phyloP scores from a whole-genome alignment of 2,329 filamentous ascomycete species.

The Fonsecaea pugnacius region DNA sequence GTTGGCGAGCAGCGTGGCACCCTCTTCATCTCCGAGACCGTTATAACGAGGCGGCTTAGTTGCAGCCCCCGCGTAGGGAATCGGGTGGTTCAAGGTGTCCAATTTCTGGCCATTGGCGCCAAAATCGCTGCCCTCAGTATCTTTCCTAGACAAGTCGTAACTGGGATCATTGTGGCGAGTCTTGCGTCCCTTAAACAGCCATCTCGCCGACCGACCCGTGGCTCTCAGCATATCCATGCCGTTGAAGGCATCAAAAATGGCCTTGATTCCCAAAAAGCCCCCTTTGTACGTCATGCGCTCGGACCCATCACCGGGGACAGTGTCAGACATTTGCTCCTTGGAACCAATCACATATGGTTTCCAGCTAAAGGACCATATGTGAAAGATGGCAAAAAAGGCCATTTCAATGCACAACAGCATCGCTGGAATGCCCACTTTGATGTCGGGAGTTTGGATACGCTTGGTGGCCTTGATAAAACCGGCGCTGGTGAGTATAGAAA shows the following conservation, averaged over 20 bases:
- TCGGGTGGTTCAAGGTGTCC: constrained; percentile 16
- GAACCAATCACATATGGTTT: constrained; percentile 65
- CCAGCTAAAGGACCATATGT: constrained; percentile 82
- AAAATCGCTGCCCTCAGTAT: constrained; percentile 22
- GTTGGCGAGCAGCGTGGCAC: constrained; percentile 45
- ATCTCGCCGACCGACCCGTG: constrained; percentile 74
- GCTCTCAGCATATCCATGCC: constrained; percentile 83
- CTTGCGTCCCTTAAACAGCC: constrained; percentile 77
- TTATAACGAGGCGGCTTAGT: constrained; percentile 18
- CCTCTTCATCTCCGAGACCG: constrained; percentile 42
- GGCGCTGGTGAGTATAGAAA: constrained; percentile 65
- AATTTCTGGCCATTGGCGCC: constrained; percentile 25
- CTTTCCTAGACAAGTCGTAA: constrained; percentile 40
- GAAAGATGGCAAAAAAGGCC: constrained; percentile 76
- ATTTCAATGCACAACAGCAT: constrained; percentile 82
- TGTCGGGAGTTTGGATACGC: constrained; percentile 70
- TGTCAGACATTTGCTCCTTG: constrained; percentile 53
- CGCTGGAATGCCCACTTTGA: constrained; percentile 79
- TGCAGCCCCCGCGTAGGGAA: constrained; percentile 22
- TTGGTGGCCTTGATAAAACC: constrained; percentile 67
- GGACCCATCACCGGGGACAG: constrained; percentile 47
- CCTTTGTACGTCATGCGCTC: constrained; percentile 58
- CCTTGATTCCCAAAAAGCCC: constrained; percentile 67
- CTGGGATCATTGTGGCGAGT: constrained; percentile 47
- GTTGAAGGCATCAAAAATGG: constrained; percentile 74